Evolutionary conservation across 2,329 filamentous ascomycete species (phyloP).

Genomic region (Fusarium falciforme): DNA sequence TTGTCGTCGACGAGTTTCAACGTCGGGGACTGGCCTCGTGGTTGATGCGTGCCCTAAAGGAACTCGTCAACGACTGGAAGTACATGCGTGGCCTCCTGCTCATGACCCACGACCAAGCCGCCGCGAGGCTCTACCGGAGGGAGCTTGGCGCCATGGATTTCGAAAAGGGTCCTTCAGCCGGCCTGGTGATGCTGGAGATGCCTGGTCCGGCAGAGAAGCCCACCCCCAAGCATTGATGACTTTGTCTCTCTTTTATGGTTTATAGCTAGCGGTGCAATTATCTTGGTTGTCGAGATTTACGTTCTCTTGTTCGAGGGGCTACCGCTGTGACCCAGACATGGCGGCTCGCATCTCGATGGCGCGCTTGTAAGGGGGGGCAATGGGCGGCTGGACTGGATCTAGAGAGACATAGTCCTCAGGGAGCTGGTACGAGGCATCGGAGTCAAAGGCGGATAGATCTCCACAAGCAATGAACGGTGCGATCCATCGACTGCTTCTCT

Average conservation of each 20-base stretch:
- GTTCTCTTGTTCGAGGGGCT: conserved; percentile 19
- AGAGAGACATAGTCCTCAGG: conserved; percentile 88
- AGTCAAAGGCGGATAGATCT: conserved; percentile 93
- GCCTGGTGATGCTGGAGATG: conserved; percentile 56
- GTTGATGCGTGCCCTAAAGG: conserved; percentile 71
- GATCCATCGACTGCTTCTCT: conserved; percentile 76
- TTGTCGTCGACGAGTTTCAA: conserved; percentile 69
- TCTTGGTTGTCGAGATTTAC: conserved; percentile 20
- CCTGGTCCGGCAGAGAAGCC: conserved; percentile 51
- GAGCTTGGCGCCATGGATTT: conserved; percentile 59
- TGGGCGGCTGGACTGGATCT: conserved; percentile 94
- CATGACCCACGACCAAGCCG: conserved; percentile 57
- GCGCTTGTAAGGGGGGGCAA: conserved; percentile 92
- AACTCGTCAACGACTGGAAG: conserved; percentile 66
- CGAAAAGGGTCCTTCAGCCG: conserved; percentile 54
- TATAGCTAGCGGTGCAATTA: conserved; percentile 36
- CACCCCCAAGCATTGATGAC: conserved; percentile 47
- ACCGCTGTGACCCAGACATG: conserved; percentile 47
- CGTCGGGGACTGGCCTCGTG: conserved; percentile 72
- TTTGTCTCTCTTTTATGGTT: conserved; percentile 18
- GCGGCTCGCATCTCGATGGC: conserved; percentile 78
- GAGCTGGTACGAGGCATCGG: conserved; percentile 92
- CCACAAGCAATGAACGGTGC: conserved; percentile 97
- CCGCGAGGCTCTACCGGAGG: conserved; percentile 59
- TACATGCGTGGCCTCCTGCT: conserved; percentile 70